Conservation (phyloP, 192 early-diverging fungal species). For the Pilaira anomala region DNA sequence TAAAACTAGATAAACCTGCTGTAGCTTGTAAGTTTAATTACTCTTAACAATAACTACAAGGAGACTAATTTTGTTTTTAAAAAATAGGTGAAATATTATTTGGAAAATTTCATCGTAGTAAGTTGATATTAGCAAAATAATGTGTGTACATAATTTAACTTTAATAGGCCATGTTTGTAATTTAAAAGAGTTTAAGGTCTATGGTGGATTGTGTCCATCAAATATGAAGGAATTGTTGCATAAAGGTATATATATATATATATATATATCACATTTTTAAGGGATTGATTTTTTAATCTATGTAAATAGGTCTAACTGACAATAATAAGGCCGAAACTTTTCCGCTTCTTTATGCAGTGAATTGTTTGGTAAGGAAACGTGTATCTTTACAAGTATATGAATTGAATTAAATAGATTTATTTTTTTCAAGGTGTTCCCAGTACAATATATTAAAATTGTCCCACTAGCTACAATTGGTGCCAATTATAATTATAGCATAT, state of each 20-base stretch:
- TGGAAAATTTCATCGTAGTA: conserved; percentile 88
- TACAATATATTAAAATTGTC: conserved; percentile 91
- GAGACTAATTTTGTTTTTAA: not conserved
- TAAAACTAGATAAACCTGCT: conserved; percentile 81
- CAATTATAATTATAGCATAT: conserved; percentile 95
- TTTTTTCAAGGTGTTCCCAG: conserved; percentile 85
- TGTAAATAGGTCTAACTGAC: conserved; percentile 50
- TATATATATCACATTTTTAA: too few relatives aligned
- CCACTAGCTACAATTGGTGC: conserved; percentile 86
- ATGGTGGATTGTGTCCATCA: conserved; percentile 75
- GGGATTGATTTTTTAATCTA: not conserved
- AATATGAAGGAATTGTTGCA: conserved; percentile 89
- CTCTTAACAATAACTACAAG: not conserved
- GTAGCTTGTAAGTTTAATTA: conserved; percentile 65
- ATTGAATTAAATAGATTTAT: not conserved
- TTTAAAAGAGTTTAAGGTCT: conserved; percentile 95
- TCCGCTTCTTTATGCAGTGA: conserved; percentile 68
- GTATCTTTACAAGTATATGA: not conserved
- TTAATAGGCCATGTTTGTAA: conserved; percentile 83
- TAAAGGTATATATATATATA: conserved; percentile 56
- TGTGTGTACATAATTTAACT: not conserved
- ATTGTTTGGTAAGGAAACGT: conserved; percentile 54
- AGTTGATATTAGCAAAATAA: not conserved
- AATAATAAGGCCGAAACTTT: conserved; percentile 86
- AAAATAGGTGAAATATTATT: conserved; percentile 79